Percentiles rank a stretch among this genome's conserved stretches.
These are phyloP conservation scores for Moesziomyces sp. DNA, from an alignment of 1,284 basidiomycete species.

Conservation along the genomic window DNA sequence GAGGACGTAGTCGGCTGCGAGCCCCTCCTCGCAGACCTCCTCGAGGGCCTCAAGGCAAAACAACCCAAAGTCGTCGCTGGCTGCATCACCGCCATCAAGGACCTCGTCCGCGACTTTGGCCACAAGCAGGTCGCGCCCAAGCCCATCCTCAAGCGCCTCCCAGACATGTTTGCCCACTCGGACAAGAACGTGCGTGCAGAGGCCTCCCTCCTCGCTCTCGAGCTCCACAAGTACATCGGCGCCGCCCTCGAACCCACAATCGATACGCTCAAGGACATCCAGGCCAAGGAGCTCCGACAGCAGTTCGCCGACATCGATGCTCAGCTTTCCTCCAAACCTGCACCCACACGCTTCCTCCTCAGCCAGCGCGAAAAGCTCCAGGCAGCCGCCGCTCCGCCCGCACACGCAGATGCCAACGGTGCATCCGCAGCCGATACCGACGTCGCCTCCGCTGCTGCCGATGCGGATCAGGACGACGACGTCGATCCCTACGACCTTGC, in stretches of 20 bases:
- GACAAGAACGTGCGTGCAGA: conserved; percentile 97
- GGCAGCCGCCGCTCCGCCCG: conserved; percentile 28
- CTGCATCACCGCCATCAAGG: conserved; percentile 81
- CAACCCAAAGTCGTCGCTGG: conserved; percentile 94
- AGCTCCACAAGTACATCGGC: conserved; percentile 89
- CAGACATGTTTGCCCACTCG: conserved; percentile 92
- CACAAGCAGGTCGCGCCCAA: conserved; percentile 78
- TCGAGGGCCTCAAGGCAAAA: conserved; percentile 87
- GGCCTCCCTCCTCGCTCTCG: conserved; percentile 80
- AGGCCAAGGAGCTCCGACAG: conserved; percentile 94
- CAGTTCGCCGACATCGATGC: conserved; percentile 85
- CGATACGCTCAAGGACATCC: conserved; percentile 95
- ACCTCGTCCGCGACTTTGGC: conserved; percentile 81
- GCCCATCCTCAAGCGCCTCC: conserved; percentile 83
- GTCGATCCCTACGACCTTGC: conserved; percentile 85
- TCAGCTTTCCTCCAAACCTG: conserved; percentile 83
- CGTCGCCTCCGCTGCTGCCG: conserved; percentile 16
- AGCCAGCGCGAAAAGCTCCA: conserved; percentile 72
- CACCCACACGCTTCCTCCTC: conserved; percentile 81
- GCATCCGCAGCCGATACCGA: conserved; percentile 13
- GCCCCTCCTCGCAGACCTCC: conserved; percentile 84
- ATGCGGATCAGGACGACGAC: conserved; percentile 37
- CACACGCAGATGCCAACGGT: conserved; percentile 12
- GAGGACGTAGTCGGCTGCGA: conserved; percentile 81
- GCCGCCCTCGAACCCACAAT: conserved; percentile 86